Percentiles rank a stretch among this genome's conserved stretches.
phyloP scores from a whole-genome alignment of 345 rosid genomes.

The thale cress (Arabidopsis thaliana) region DNA sequence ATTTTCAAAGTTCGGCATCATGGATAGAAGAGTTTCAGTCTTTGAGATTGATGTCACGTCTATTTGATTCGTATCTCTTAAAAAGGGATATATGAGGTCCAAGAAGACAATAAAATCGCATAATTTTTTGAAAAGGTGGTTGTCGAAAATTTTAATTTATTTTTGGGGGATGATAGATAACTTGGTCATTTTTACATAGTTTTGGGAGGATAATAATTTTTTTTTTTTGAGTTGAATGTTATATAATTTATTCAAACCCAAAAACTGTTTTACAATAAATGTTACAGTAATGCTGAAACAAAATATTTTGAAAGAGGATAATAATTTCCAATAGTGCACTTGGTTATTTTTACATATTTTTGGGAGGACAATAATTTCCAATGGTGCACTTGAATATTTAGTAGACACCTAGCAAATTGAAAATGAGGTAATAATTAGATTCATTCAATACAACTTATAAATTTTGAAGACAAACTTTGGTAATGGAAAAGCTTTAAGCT shows the following conservation, averaged over 20 bases:
- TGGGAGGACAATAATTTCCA: neutral
- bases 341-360: neutral
- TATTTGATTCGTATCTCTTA: neutral
- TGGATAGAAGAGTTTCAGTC: neutral
- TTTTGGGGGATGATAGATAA: neutral
- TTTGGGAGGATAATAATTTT: conserved; percentile 7
- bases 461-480: conserved; percentile 40
- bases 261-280: too few species aligned
- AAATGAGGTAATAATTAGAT: conserved; percentile 43
- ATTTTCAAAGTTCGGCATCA: neutral
- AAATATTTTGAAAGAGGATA: neutral
- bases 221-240: too few species aligned
- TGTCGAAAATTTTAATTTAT: neutral
- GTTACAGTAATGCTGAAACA: too few species aligned
- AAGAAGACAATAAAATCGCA: neutral
- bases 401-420: conserved; percentile 25
- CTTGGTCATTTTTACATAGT: conserved; percentile 5
- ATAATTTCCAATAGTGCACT: conserved; percentile 11
- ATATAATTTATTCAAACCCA: too few species aligned
- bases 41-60: neutral
- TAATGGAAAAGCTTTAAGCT: conserved; percentile 42
- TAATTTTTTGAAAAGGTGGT: neutral
- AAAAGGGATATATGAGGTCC: neutral
- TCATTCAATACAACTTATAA: conserved; percentile 41
- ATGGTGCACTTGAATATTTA: conserved; percentile 10